Percentiles rank a stretch among this genome's conserved stretches.
Conservation (phyloP, 148 eudicot species). For the Rhododendron williamsianum region DNA sequence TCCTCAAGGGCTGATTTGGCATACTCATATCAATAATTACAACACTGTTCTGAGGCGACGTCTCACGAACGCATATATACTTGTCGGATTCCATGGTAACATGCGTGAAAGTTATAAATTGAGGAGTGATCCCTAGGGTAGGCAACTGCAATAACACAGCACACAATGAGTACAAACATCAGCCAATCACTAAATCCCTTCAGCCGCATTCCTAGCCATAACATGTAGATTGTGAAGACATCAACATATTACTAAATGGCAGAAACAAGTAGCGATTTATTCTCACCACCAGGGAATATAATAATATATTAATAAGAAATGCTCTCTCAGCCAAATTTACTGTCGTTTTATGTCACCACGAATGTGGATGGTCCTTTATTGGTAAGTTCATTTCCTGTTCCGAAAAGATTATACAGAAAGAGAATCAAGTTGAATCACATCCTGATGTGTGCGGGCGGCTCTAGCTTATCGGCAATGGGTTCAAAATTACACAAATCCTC, state of each 20-base stretch:
- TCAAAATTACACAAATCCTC: neutral
- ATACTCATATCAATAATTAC: slow-evolving; percentile 93
- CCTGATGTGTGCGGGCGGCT: neutral
- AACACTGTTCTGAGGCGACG: slow-evolving; percentile 91
- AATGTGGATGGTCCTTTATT: neutral
- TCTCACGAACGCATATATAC: slow-evolving; percentile 92
- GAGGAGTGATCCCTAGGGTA: slow-evolving; percentile 86
- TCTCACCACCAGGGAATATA: neutral
- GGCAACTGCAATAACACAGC: slow-evolving; percentile 50
- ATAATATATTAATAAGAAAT: neutral
- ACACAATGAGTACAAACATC: slow-evolving; percentile 8
- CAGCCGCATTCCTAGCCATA: neutral
- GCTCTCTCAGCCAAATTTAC: neutral
- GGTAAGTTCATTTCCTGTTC: neutral
- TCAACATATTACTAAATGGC: neutral
- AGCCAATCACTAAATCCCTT: neutral
- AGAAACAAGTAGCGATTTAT: neutral
- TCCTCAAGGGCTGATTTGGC: slow-evolving; percentile 93
- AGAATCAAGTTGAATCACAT: neutral
- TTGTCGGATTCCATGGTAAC: slow-evolving; percentile 99
- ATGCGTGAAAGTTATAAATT: slow-evolving; percentile 91
- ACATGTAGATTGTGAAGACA: neutral
- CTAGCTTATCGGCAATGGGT: neutral
- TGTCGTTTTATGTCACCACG: neutral
- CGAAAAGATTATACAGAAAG: neutral